Evolutionary conservation across 1,284 basidiomycete genomes (phyloP), one percentile per base, ranked within the genome.

Genomic region (Leccinum huronense): DNA sequence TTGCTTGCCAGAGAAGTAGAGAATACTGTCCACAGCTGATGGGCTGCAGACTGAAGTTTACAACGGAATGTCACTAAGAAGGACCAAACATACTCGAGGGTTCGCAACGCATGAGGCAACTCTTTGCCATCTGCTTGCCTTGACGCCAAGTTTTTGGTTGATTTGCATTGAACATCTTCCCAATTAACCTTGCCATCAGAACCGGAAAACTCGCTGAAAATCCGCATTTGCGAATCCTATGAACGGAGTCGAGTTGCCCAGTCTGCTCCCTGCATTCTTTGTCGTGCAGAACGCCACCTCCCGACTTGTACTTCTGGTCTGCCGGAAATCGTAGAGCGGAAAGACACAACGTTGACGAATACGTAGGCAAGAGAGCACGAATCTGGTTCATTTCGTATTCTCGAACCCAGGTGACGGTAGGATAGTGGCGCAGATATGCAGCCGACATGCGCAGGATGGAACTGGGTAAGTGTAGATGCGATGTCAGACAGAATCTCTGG

Each of bases 1-100:
- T 1, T 84, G 80, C 19, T 75, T 77, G 69, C 91, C 90, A 23
- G 86, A 85, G 58, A 91, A 78, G 66, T 87, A 87, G 8, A 93
- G 58, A 14, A 93, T 71, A 3, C 54, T 66, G 16, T 67, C 33
- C 54, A 67, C 10, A 16, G 57, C 1, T 34, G 60, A 66, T 14
- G 72, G 57, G 42, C 72, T 73, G 53, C 23, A n/a, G 51, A 61
- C 2, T 58, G 23, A 27, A 10, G 53, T 62, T 62, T 53, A 40
- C 42, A 64, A 34, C 58, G 13, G 42, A 48, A 56, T 55, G 8
- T 3, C 36, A 27, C 36, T 13, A 36, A 34, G 13, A 54, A 64
- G 13, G 31, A 40, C 23, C 48, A 58, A 23, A 59, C 74, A 57
- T 59, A 75, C 72, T 75, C 60, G 13, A 72, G 45, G 58, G 57